Base-by-base conservation (phyloP, 2,329 filamentous ascomycete species). In the Cytospora leucostoma region DNA sequence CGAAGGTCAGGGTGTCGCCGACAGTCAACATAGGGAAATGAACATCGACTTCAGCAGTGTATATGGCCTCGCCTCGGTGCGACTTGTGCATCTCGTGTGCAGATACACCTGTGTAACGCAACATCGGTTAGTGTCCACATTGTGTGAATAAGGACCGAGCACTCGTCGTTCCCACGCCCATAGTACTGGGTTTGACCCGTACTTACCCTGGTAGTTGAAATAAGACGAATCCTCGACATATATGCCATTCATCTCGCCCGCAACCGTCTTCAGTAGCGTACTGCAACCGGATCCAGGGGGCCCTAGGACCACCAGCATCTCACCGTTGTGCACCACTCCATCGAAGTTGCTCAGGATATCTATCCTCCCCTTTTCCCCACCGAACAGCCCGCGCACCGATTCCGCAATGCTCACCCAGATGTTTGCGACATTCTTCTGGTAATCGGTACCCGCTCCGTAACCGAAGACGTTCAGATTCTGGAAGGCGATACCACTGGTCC, bases 41-140 rank as follows among this genome's bases (percentile, higher is more conserved):
- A 5, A 90, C 88, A 72, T 96, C 92, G 40, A 91, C 88, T 74
- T 95, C 91, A 64, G 90, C 90, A 0, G 90, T 93, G 77, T 95
- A 95, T 73, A 95, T 93, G 66, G 90, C 90, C 76, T 96, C 92
- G 68, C 92, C 92, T 34, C 90, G 88, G 77, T 94, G 93, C 66
- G 84, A 80, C 12, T 84, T 85, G 76, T 90, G 86, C 90, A 95
- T 94, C 72, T 92, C 84, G 71, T 90, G 77, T 62, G 90, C 83
- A 3, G 84, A 79, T 70, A 92, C 82, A 68, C 88, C 85, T 82
- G 65, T 63, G 44, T 33, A 15, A 19, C 7, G 44, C 32, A 15
- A 15, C 7, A 17, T 33, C 35, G 7, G 51, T 61, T 19, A 61
- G 33, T 21, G 13, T 12, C 15, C 15, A 8, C 17, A 7, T 37